Evolutionary conservation across 2,329 filamentous ascomycete genomes (phyloP).

Genomic region (Cadophora malorum): DNA sequence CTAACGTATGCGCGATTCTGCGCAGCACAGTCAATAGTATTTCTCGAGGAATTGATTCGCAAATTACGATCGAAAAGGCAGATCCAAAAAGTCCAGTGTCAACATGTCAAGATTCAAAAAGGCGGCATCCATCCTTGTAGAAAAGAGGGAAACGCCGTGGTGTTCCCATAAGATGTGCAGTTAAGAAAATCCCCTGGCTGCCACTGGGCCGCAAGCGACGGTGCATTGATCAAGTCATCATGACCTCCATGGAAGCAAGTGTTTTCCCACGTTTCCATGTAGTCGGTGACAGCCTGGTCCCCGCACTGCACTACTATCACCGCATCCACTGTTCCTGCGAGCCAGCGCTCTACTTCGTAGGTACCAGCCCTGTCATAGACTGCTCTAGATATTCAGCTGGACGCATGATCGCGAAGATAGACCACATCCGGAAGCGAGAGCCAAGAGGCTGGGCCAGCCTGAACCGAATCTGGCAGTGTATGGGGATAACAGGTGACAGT

Average conservation of each 20-base stretch:
- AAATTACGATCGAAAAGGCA: background rate
- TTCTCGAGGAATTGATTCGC: too few species aligned
- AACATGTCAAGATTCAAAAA: background rate
- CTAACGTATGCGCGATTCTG: background rate
- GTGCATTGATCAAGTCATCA: slow-evolving; percentile 8
- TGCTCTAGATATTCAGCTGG: slow-evolving; percentile 23
- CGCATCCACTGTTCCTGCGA: slow-evolving; percentile 10
- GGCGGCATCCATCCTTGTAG: background rate
- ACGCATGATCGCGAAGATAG: slow-evolving; percentile 18
- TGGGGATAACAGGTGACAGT: background rate
- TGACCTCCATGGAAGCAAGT: background rate
- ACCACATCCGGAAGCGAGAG: slow-evolving; percentile 14
- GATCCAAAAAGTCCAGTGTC: background rate
- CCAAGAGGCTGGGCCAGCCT: slow-evolving; percentile 1
- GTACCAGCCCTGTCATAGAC: slow-evolving; percentile 19
- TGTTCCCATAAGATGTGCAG: slow-evolving; percentile 23
- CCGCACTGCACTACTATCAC: slow-evolving; percentile 10
- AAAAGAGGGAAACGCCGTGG: background rate
- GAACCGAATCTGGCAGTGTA: background rate
- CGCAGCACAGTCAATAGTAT: background rate
- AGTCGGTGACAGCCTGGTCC: slow-evolving; percentile 18
- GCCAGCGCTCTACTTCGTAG: slow-evolving; percentile 1
- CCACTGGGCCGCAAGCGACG: slow-evolving; percentile 1
- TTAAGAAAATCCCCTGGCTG: slow-evolving; percentile 23
- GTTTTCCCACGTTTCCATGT: slow-evolving; percentile 16